phyloP scores from a whole-genome alignment of 257 asterid genomes.

The Lantana camara region DNA sequence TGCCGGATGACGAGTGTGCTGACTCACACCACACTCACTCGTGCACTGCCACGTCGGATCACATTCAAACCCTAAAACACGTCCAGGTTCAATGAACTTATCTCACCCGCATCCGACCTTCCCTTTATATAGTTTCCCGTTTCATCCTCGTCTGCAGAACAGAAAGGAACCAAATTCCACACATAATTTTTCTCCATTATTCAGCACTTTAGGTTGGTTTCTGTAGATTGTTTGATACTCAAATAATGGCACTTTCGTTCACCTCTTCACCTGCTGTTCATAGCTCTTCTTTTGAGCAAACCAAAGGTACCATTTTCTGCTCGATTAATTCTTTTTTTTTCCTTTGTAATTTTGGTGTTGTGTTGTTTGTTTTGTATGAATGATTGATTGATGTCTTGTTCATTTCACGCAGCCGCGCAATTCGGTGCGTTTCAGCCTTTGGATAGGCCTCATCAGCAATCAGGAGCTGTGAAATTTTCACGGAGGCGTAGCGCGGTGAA shows the following conservation, averaged over 20 bases:
- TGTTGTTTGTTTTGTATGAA: not conserved
- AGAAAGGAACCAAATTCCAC: slow-evolving; percentile 7
- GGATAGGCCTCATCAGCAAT: slow-evolving; percentile 44
- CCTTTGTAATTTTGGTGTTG: not conserved
- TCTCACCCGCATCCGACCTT: slow-evolving; percentile 20
- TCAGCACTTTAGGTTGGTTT: slow-evolving; percentile 9
- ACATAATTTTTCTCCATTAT: not conserved
- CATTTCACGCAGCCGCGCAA: slow-evolving; percentile 35
- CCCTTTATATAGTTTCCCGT: slow-evolving; percentile 25
- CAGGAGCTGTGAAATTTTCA: slow-evolving; percentile 41
- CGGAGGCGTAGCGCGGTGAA: slow-evolving; percentile 47
- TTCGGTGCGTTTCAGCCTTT: slow-evolving; percentile 54
- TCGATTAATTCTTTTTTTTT: not conserved
- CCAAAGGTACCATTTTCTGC: slow-evolving; percentile 44
- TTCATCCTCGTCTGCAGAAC: slow-evolving; percentile 19
- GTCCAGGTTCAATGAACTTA: slow-evolving; percentile 84
- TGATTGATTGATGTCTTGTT: not conserved
- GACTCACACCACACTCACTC: slow-evolving; percentile 21
- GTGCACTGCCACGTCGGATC: slow-evolving; percentile 33
- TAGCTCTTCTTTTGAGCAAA: slow-evolving; percentile 49
- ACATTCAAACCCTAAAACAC: slow-evolving; percentile 32
- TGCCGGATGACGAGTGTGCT: slow-evolving; percentile 64
- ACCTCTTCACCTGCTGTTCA: slow-evolving; percentile 58
- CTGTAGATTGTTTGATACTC: not conserved
- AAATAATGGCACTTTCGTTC: slow-evolving; percentile 63